Conservation (phyloP, 257 asterid species). For the Solanum tarapatanum region DNA sequence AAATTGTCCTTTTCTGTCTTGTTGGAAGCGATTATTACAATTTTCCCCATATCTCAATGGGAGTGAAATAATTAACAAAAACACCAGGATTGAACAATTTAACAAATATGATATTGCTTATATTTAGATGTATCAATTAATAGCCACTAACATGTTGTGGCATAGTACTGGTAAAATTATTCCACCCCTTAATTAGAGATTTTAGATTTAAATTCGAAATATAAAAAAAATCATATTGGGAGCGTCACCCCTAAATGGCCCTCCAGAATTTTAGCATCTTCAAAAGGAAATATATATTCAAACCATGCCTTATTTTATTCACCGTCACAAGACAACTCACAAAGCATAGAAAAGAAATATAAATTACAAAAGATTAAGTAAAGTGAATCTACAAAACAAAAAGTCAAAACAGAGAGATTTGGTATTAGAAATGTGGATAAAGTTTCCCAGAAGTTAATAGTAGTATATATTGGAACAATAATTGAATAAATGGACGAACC, state of each 20-base stretch:
- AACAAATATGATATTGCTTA: not conserved
- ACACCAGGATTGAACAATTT: not conserved
- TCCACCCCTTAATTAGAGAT: not conserved
- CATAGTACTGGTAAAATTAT: too few relatives aligned
- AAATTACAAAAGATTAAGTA: not conserved
- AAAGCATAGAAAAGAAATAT: not conserved
- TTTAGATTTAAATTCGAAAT: rapidly evolving
- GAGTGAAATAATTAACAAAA: not conserved
- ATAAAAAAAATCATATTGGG: too few relatives aligned
- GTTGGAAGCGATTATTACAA: not conserved
- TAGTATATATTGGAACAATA: not conserved
- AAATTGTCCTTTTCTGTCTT: not conserved
- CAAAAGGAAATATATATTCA: not conserved
- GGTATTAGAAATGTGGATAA: not conserved
- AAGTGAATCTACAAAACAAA: not conserved
- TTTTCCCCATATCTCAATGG: not conserved
- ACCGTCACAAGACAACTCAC: not conserved
- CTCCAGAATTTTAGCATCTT: not conserved
- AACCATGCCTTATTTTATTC: not conserved
- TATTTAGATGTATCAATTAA: not conserved
- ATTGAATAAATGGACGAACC: not conserved
- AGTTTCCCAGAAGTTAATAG: not conserved
- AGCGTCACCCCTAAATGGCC: not conserved
- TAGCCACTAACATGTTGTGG: too few relatives aligned
- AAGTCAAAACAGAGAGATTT: not conserved